Percentiles rank a stretch among this genome's conserved stretches.
Conservation (phyloP, 495 filamentous ascomycete species). For the Echria macrotheca region DNA sequence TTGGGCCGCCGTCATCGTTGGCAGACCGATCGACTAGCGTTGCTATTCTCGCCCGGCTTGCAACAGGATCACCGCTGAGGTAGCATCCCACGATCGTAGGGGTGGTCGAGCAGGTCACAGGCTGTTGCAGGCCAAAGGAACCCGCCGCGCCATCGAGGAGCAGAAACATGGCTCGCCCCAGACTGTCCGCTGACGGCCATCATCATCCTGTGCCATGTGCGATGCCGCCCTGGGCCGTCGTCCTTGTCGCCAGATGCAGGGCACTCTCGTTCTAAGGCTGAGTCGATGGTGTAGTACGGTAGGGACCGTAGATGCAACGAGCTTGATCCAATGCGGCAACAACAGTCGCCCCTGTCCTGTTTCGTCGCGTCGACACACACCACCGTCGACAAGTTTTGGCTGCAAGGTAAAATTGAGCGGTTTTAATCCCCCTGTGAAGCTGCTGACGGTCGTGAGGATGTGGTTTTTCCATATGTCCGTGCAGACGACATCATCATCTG, state of each 20-base stretch:
- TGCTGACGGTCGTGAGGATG: not conserved
- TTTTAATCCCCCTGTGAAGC: not conserved
- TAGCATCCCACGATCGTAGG: slow-evolving; percentile 3
- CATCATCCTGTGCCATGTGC: too few species aligned
- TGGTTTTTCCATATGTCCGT: slow-evolving; percentile 4
- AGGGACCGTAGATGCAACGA: slow-evolving; percentile 7
- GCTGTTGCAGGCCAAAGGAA: too few species aligned
- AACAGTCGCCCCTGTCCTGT: not conserved
- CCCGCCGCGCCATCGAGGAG: too few species aligned
- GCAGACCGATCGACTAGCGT: not conserved
- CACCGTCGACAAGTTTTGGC: slow-evolving; percentile 5
- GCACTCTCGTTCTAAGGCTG: slow-evolving; percentile 2
- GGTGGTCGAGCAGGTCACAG: too few species aligned
- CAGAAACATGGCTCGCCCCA: too few species aligned
- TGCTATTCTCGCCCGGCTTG: not conserved
- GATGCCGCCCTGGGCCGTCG: not conserved
- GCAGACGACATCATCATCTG: slow-evolving; percentile 1
- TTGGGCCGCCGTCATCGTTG: not conserved
- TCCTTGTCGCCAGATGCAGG: not conserved
- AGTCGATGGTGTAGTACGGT: not conserved
- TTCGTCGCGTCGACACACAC: not conserved
- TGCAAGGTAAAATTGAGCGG: slow-evolving; percentile 8
- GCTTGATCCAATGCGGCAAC: not conserved
- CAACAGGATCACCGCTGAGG: too few species aligned
- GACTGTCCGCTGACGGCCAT: too few species aligned